Base-by-base conservation (phyloP, 345 rosid species). In the Eucalyptus cloeziana region DNA sequence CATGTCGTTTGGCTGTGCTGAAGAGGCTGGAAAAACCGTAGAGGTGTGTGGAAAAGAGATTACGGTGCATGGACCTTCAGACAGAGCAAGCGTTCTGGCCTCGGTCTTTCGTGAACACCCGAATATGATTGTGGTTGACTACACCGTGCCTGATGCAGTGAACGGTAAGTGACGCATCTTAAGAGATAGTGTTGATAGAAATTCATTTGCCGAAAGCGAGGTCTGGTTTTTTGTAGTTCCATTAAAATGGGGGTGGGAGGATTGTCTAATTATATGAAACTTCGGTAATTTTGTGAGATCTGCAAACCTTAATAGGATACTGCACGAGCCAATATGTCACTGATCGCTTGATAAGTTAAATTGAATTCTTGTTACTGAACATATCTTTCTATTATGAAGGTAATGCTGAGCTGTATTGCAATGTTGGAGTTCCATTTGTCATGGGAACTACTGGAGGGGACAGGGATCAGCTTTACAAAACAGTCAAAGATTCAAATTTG, bases 391-490 rank as follows among this genome's bases (percentile, higher is more conserved):
- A 21, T 58, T 79, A 86, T 90, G 37, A 91, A 97, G 99, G 91
- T 92, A 98, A 97, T 64, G 99, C 96, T 2, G 96, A 95, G 89
- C 91, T 97, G 24, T 98, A 98, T 92, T 91, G 94, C 92, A 97
- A 95, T 93, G 97, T 95, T 52, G 99, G 99, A 69, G 99, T 97
- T 89, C 99, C 99, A 45, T 98, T 98, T 91, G 98, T 98, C 40
- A 94, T 97, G 96, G 99, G 99, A 91, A 98, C 99, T 79, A 98
- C 98, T 16, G 99, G 99, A 88, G 99, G 99, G 90, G 98, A 98
- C 86, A 93, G 98, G 91, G 90, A 93, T 56, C 90, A 3, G 54
- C 90, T 98, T 86, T 94, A 94, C 89, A 95, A 95, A 91, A 94
- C 96, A 87, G 98, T 98, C 88, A 94, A 95, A 87, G 89, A 91